Percentiles rank a stretch among this genome's conserved stretches.
These are phyloP conservation scores for Coemansia erecta DNA, from an alignment of 192 early-diverging fungal species.

Conservation along the genomic window DNA sequence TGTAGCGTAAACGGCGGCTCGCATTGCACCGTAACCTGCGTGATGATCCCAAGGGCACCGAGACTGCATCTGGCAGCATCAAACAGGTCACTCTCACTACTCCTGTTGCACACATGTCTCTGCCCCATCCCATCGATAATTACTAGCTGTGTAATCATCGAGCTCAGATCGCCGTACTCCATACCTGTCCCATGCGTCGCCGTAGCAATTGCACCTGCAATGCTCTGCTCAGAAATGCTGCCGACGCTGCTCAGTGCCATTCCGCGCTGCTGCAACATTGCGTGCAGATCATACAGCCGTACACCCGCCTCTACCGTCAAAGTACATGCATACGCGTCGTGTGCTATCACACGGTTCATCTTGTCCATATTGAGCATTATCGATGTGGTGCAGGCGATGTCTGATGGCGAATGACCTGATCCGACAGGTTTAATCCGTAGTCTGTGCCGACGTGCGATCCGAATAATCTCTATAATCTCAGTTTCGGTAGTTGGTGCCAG, in stretches of 20 bases:
- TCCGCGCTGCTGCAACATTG: conserved; percentile 52
- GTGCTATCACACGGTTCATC: conserved; percentile 55
- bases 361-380: conserved; percentile 71
- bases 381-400: conserved; percentile 63
- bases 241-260: conserved; percentile 69
- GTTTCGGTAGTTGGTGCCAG: conserved; percentile 60
- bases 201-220: conserved; percentile 70
- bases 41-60: conserved; percentile 69
- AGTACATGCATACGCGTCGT: conserved; percentile 50
- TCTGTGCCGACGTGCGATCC: conserved; percentile 25
- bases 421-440: conserved; percentile 65
- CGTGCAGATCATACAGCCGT: conserved; percentile 61
- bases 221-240: conserved; percentile 72
- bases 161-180: conserved; percentile 59
- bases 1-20: conserved; percentile 67
- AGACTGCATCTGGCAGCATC: conserved; percentile 66
- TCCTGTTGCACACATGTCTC: conserved; percentile 54
- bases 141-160: conserved; percentile 57
- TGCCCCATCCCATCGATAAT: conserved; percentile 60
- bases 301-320: conserved; percentile 67
- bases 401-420: conserved; percentile 73
- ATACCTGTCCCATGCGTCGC: conserved; percentile 73
- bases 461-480: conserved; percentile 60
- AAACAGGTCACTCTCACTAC: conserved; percentile 55
- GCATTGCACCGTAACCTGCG: conserved; percentile 62